phyloP scores from a whole-genome alignment of 1,284 basidiomycete genomes.

The Cutaneotrichosporon arboriforme region DNA sequence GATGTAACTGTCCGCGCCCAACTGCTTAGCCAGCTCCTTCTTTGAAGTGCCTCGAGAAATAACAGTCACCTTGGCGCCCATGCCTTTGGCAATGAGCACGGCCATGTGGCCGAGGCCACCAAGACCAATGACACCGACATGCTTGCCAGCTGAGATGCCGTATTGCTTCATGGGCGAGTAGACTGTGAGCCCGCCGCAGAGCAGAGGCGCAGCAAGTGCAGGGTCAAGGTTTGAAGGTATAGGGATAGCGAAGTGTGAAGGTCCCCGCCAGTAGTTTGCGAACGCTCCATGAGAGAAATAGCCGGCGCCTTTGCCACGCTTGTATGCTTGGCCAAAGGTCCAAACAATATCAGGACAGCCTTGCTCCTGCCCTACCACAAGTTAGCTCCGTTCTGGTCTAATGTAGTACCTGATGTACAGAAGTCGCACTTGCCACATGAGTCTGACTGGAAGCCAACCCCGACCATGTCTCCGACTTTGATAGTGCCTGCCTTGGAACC shows the following conservation, averaged over 20 bases:
- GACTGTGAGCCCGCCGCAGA: slow-evolving; percentile 49
- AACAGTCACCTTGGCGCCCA: slow-evolving; percentile 58
- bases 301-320: slow-evolving; percentile 21
- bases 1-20: slow-evolving; percentile 49
- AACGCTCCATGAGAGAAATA: slow-evolving; percentile 48
- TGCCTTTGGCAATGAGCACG: slow-evolving; percentile 50
- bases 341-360: background rate
- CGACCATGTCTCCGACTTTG: slow-evolving; percentile 49
- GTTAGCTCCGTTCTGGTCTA: background rate
- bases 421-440: slow-evolving; percentile 46
- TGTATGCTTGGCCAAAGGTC: slow-evolving; percentile 2
- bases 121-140: slow-evolving; percentile 52
- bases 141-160: slow-evolving; percentile 50
- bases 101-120: slow-evolving; percentile 48
- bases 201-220: slow-evolving; percentile 52
- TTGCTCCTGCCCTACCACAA: slow-evolving; percentile 3
- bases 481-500: slow-evolving; percentile 22
- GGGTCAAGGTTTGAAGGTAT: slow-evolving; percentile 58
- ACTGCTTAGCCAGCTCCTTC: slow-evolving; percentile 50
- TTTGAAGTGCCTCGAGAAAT: slow-evolving; percentile 52
- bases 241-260: slow-evolving; percentile 57
- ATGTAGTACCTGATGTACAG: slow-evolving; percentile 47
- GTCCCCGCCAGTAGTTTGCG: slow-evolving; percentile 45
- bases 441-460: slow-evolving; percentile 52
- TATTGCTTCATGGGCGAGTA: slow-evolving; percentile 50